These are phyloP conservation scores for Diplotaxis tenuifolia DNA, from an alignment of 345 rosid genomes.

Conservation along the genomic window DNA sequence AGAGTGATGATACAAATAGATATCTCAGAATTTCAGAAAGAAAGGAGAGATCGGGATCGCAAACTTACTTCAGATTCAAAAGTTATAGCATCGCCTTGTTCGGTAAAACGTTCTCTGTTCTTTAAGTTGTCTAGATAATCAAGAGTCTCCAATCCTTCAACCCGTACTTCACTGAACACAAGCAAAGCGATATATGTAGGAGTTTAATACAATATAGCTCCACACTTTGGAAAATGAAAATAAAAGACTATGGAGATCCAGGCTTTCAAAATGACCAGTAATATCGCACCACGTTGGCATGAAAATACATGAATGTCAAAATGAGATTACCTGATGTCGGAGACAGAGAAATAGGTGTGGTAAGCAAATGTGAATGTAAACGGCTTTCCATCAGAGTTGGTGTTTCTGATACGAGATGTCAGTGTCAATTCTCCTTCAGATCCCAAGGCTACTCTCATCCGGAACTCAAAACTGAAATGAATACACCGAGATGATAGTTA, in stretches of 20 bases:
- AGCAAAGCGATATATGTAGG: slow-evolving; percentile 16
- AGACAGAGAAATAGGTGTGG: slow-evolving; percentile 89
- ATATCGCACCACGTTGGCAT: background rate
- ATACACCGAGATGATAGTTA: slow-evolving; percentile 12
- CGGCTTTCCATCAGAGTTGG: slow-evolving; percentile 76
- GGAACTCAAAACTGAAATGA: slow-evolving; percentile 70
- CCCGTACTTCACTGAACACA: slow-evolving; percentile 82
- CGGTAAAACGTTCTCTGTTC: slow-evolving; percentile 78
- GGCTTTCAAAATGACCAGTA: background rate
- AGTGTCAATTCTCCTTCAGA: slow-evolving; percentile 74
- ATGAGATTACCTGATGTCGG: slow-evolving; percentile 79
- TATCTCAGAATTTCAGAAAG: slow-evolving; percentile 4
- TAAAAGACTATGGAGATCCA: background rate
- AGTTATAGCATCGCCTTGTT: slow-evolving; percentile 94
- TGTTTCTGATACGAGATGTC: slow-evolving; percentile 87
- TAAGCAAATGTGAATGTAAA: slow-evolving; percentile 93
- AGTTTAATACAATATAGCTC: background rate
- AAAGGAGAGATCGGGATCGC: background rate
- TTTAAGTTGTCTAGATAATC: slow-evolving; percentile 93
- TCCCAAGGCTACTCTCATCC: slow-evolving; percentile 82
- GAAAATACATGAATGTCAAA: slow-evolving; percentile 7
- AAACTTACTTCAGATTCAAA: slow-evolving; percentile 82
- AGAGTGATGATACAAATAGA: slow-evolving; percentile 4
- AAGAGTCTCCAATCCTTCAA: slow-evolving; percentile 88
- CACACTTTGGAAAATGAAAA: background rate